A percentile compares a stretch with the other conserved stretches of the same genome.
Conservation (phyloP, 1,284 basidiomycete species). For the Tilletia horrida region DNA sequence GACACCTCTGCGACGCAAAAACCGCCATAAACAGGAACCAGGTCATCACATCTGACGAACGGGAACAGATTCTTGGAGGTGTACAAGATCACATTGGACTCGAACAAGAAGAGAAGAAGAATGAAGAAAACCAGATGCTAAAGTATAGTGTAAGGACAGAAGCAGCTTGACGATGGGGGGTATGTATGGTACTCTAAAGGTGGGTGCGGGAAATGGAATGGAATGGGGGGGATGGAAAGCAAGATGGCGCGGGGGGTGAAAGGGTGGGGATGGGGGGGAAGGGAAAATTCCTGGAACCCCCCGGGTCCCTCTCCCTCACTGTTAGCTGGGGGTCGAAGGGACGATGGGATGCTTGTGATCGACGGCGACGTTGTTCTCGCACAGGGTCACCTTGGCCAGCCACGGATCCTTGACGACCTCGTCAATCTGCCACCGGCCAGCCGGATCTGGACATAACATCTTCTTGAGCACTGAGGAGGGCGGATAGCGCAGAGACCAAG, state of each 20-base stretch:
- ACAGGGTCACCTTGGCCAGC: constrained; percentile 58
- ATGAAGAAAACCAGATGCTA: not conserved
- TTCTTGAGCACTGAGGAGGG: constrained; percentile 66
- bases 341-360: constrained; percentile 18
- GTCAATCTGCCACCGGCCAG: constrained; percentile 73
- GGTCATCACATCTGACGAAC: too few species aligned
- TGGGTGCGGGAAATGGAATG: not conserved
- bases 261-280: not conserved
- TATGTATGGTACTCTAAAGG: not conserved
- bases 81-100: too few species aligned
- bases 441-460: constrained; percentile 95
- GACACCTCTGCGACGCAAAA: too few species aligned
- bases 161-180: not conserved
- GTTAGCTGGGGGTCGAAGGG: not conserved
- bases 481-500: not conserved
- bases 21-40: too few species aligned
- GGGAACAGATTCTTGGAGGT: too few species aligned
- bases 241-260: too few species aligned
- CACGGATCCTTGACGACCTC: constrained; percentile 79
- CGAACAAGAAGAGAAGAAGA: not conserved
- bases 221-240: not conserved
- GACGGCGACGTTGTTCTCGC: constrained; percentile 14
- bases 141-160: not conserved
- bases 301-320: too few species aligned
- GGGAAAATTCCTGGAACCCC: too few species aligned